Evolutionary conservation across 495 filamentous ascomycete genomes (phyloP), one percentile per base, ranked within the genome.

Genomic region (Talaromyces proteolyticus): DNA sequence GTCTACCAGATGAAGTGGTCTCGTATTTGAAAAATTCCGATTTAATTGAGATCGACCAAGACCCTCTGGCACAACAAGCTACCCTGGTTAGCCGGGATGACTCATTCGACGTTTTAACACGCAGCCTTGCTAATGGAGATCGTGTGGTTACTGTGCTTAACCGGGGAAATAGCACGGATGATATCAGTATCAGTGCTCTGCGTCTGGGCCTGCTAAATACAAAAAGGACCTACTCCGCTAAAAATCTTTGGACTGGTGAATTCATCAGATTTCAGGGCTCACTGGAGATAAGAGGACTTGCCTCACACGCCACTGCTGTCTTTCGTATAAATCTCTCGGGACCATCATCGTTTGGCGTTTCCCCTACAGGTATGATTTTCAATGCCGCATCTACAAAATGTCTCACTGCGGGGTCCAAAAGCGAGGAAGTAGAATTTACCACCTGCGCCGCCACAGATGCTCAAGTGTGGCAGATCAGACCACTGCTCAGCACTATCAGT

Each of bases 21-120:
- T 47, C 51, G 6, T 66, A 58, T 40, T 53, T 74, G 12, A 61
- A 52, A 6, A 69, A 74, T 38, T 52, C 55, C 23, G 67, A 64
- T 20, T 52, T 74, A 21, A 72, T 74, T 23, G 59, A 50, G 3
- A 61, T 74, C 0, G 61, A 72, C 39, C 69, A 74, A 51, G 70
- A 74, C 29, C 49, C 58, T 7, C 53, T 74, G 20, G 69, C 61
- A 20, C 55, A 68, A 44, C 70, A 72, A 42, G 66, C 69, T 25
- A 66, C 68, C 4, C 50, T 74, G 4, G 69, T 70, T 7, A 65
- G 59, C 23, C 65, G 69, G 0, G 56, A 66, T 38, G 59, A 51
- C 8, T 40, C 42, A 8, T 60, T 67, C 40, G 66, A 69, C 42
- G 60, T 69, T 7, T 42, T 69, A 37, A 61, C 62, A 7, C 57